Base-by-base conservation (phyloP, 2,329 filamentous ascomycete species). In the Diplodia sapinea region DNA sequence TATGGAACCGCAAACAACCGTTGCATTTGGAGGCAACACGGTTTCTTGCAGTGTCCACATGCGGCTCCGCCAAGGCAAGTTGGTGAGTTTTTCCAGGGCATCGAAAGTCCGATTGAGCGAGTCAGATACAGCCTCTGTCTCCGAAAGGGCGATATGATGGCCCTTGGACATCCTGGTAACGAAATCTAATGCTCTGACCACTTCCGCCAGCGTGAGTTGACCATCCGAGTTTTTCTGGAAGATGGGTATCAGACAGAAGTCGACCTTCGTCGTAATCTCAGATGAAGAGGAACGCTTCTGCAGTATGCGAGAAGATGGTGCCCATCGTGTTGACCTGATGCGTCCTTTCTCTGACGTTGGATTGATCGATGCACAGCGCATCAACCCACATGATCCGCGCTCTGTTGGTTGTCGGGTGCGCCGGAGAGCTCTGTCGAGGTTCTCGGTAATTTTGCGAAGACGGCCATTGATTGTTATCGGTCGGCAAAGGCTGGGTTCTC, bases 291-390 rank as follows among this genome's bases (percentile, higher is more conserved):
- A 68, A 61, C 3, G 43, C 43, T 2, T 56, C 68, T 8, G 73
- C 71, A 20, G 54, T 64, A 36, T 62, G 71, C 38, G 12, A 15
- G 72, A 76, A 79, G 52, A 79, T 76, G 6, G 75, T 59, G 12
- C 75, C 72, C 76, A 79, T 79, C 38, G 78, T 74, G 8, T 70
- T 71, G 8, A 80, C 75, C 68, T 79, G 78, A 20, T 75, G 70
- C 6, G 68, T 70, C 23, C 74, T 74, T 52, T 80, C 77, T 9
- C 66, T 50, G 31, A 70, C 55, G 67, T 79, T 72, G 1, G 69
- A 57, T 65, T 79, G 77, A 50, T 79, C 76, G 63, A 80, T 79
- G 55, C 75, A 73, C 8, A 73, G n/a, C 26, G 68, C 71, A 15
- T 74, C 72, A 9, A 70, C 70, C 76, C 77, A 79, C 26, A 78